Evolutionary conservation across 495 filamentous ascomycete genomes (phyloP).

Genomic region (Aspergillus conjunctus): DNA sequence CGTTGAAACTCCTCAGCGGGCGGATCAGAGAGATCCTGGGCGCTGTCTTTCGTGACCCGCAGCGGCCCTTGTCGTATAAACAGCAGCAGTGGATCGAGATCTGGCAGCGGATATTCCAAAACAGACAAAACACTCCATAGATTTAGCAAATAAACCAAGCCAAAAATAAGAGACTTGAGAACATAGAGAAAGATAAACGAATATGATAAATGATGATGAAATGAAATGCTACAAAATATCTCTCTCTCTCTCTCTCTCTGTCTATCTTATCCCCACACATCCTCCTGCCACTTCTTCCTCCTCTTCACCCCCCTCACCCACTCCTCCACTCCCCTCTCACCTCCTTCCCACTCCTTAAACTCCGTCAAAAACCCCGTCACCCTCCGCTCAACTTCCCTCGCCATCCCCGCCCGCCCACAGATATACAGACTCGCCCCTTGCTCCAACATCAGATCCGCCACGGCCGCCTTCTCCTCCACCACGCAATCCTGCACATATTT

Average conservation of each 20-base stretch:
- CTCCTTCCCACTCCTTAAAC: constrained; percentile 33
- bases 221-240: no score
- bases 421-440: constrained; percentile 50
- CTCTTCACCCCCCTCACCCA: constrained; percentile 49
- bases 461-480: constrained; percentile 35
- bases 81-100: constrained; percentile 78
- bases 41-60: constrained; percentile 68
- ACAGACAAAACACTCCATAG: not conserved
- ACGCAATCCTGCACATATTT: constrained; percentile 48
- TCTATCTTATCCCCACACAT: constrained; percentile 46
- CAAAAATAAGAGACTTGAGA: constrained; percentile 1
- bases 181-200: constrained; percentile 7
- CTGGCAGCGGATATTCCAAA: constrained; percentile 51
- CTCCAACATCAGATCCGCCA: constrained; percentile 37
- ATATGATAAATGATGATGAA: no score
- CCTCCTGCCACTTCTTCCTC: constrained; percentile 53
- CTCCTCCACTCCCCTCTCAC: constrained; percentile 37
- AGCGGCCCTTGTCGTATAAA: constrained; percentile 62
- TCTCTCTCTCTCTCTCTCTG: no score
- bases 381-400: constrained; percentile 49
- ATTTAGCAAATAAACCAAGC: not conserved
- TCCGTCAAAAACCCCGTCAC: constrained; percentile 34
- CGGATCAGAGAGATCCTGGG: constrained; percentile 72
- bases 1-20: constrained; percentile 72
- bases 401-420: constrained; percentile 54